Evolutionary conservation across 345 rosid genomes (phyloP), one percentile per base, ranked within the genome.

Genomic region (Citrus mangshanensis): DNA sequence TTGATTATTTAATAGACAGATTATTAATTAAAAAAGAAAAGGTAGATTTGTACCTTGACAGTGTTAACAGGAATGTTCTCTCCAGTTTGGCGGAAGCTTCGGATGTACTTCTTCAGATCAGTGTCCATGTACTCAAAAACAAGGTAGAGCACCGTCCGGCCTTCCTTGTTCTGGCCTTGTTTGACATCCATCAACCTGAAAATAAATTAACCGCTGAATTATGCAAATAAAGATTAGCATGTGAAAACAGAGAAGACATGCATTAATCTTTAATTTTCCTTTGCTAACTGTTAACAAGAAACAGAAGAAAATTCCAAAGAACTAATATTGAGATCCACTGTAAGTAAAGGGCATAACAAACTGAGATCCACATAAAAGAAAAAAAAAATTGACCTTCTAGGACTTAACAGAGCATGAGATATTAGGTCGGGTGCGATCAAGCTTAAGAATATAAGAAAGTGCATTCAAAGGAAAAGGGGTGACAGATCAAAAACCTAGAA

Each of bases 61-160:
- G 54, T 84, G 37, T 72, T 74, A 14, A 72, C 65, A 30, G 98
- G 98, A 60, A 95, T 84, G 73, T 32, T 78, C 34, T 80, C 86
- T 38, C 93, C 95, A 22, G 90, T 58, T 58, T 89, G 91, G 77
- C 94, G 91, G 87, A 91, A 94, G 73, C 87, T 81, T 18, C 98
- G 84, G 75, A 96, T 90, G 82, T 34, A 96, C 72, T 95, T 95
- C 89, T 95, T 95, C 73, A 95, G 88, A 77, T 95, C 98, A 32
- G 98, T 91, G 76, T 95, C 98, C 91, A 93, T 87, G 81, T 91
- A 95, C 86, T 95, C 98, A 30, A 95, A 95, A 10, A 95, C 99
- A 68, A 93, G 83, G 83, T 95, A 93, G 18, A 95, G 87, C 3
- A 95, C 98, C 3, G 98, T 95, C 87, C 89, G 92, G 19, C 98